Evolutionary conservation across 257 asterid genomes (phyloP).

Genomic region (Solanum appendiculatum): DNA sequence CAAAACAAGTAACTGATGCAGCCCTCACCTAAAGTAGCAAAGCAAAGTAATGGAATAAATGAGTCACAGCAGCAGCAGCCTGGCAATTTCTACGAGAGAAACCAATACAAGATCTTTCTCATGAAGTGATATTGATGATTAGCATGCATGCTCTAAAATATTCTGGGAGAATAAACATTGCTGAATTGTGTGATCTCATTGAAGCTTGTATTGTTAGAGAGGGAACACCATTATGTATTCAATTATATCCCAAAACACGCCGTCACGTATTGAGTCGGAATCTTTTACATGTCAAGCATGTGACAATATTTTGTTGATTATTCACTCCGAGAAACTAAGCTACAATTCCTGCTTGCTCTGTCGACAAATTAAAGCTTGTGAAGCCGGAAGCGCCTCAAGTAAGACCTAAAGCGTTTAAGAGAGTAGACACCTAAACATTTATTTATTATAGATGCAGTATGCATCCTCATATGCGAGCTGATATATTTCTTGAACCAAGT

Average conservation of each 20-base stretch:
- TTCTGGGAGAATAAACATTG: neutral
- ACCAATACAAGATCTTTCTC: neutral
- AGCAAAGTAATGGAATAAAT: slow-evolving; percentile 1
- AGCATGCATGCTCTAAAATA: neutral
- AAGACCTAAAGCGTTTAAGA: neutral
- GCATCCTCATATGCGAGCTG: neutral
- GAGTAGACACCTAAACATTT: neutral
- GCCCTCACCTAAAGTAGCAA: slow-evolving; percentile 70
- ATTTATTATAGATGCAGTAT: neutral
- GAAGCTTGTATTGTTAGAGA: neutral
- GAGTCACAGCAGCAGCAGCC: neutral
- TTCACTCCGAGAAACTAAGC: neutral
- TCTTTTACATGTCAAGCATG: neutral
- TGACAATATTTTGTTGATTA: neutral
- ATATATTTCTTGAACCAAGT: neutral
- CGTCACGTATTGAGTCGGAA: neutral
- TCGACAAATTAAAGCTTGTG: neutral
- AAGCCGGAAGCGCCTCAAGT: neutral
- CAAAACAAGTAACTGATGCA: slow-evolving; percentile 90
- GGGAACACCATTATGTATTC: neutral
- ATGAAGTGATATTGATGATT: neutral
- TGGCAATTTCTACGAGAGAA: neutral
- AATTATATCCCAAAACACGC: neutral
- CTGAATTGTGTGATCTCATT: neutral
- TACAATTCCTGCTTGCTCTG: neutral